These are phyloP conservation scores for Botryotinia globosa DNA, from an alignment of 2,329 filamentous ascomycete species.

Conservation along the genomic window DNA sequence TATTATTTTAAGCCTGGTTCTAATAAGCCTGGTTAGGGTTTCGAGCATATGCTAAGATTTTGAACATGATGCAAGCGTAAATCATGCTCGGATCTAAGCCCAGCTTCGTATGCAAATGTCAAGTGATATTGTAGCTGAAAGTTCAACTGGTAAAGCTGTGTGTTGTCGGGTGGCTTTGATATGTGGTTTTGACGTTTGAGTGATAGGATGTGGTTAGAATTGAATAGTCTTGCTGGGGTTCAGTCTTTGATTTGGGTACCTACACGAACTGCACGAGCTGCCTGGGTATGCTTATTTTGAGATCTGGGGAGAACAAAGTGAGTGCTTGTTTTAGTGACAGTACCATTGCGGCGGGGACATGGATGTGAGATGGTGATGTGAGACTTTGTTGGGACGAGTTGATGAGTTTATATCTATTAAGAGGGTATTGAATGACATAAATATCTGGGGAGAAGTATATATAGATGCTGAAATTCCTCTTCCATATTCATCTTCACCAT, in stretches of 20 bases:
- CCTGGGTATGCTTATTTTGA: background rate
- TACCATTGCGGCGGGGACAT: background rate
- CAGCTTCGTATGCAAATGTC: background rate
- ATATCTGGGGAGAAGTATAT: background rate
- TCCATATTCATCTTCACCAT: background rate
- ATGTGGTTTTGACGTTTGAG: background rate
- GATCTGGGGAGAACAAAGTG: background rate
- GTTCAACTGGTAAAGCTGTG: background rate
- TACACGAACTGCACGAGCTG: background rate
- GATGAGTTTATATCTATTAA: background rate
- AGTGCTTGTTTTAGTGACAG: background rate
- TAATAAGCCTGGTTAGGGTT: background rate
- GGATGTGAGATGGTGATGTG: background rate
- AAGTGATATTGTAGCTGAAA: conserved; percentile 8
- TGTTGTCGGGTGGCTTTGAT: background rate
- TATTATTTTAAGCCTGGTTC: background rate
- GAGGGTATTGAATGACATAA: background rate
- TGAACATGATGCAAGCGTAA: background rate
- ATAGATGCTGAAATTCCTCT: background rate
- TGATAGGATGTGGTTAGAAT: background rate
- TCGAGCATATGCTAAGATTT: background rate
- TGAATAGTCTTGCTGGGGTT: background rate
- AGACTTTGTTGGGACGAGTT: background rate
- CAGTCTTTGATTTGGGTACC: background rate
- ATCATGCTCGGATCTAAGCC: background rate